Conservation (phyloP, 768 basidiomycete genomes). For the Kockovaella imperatae region DNA sequence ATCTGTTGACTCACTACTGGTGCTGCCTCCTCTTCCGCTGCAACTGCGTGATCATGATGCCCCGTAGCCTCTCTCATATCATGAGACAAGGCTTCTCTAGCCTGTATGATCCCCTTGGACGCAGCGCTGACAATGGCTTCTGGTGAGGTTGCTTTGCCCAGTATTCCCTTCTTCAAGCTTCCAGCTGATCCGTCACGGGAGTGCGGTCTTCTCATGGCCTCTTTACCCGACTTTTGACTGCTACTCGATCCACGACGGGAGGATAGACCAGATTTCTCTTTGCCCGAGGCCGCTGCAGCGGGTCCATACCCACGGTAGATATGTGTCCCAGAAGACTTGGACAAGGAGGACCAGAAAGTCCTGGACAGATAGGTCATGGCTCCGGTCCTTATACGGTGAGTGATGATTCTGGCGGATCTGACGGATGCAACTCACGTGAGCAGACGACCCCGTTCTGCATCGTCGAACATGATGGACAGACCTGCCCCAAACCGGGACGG, state of each 20-base stretch:
- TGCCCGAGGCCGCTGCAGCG: conserved; percentile 29
- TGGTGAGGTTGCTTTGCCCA: background rate
- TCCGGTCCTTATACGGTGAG: conserved; percentile 21
- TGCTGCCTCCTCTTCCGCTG: conserved; percentile 38
- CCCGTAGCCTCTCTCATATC: conserved; percentile 13
- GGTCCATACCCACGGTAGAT: conserved; percentile 46
- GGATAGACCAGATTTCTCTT: conserved; percentile 1
- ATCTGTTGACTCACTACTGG: conserved; percentile 27
- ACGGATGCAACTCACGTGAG: conserved; percentile 36
- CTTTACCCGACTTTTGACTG: conserved; percentile 13
- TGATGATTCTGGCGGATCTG: background rate
- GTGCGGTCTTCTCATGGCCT: conserved; percentile 4
- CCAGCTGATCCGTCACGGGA: background rate
- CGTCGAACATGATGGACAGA: conserved; percentile 45
- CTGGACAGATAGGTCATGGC: conserved; percentile 38
- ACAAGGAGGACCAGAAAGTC: conserved; percentile 39
- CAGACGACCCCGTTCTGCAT: conserved; percentile 43
- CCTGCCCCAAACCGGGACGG: conserved; percentile 32
- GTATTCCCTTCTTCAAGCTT: conserved; percentile 1
- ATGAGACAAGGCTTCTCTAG: conserved; percentile 1
- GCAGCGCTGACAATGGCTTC: conserved; percentile 10
- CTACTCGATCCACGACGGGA: conserved; percentile 33
- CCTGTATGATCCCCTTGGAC: background rate
- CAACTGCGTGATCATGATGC: conserved; percentile 18
- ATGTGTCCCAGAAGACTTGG: conserved; percentile 41